Evolutionary conservation across 2,329 filamentous ascomycete species (phyloP).

Genomic region (Xylaria sp.): DNA sequence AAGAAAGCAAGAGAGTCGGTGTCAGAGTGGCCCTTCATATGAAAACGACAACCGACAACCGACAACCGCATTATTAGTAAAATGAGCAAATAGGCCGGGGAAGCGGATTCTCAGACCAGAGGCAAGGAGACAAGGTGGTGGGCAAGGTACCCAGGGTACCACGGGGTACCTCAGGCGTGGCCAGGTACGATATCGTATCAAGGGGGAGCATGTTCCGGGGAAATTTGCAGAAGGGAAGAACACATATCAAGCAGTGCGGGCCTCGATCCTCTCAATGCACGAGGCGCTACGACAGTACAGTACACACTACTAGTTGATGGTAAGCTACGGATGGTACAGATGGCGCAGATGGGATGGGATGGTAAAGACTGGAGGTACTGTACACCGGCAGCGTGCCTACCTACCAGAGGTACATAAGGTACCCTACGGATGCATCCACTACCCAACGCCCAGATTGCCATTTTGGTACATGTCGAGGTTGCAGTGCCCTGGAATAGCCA

Average conservation of each 20-base stretch:
- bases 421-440: slow-evolving; percentile 45
- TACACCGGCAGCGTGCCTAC: not conserved
- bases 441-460: slow-evolving; percentile 40
- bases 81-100: slow-evolving; percentile 48
- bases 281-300: slow-evolving; percentile 32
- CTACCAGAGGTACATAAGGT: too few relatives aligned
- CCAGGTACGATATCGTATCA: slow-evolving; percentile 37
- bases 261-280: slow-evolving; percentile 44
- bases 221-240: slow-evolving; percentile 45
- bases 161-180: slow-evolving; percentile 41
- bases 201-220: slow-evolving; percentile 50
- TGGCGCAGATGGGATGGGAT: too few relatives aligned
- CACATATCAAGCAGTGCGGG: slow-evolving; percentile 45
- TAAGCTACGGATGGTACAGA: too few relatives aligned
- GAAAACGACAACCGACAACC: slow-evolving; percentile 36
- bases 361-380: not conserved
- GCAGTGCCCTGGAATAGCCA: slow-evolving; percentile 35
- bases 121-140: slow-evolving; percentile 13
- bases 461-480: slow-evolving; percentile 39
- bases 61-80: slow-evolving; percentile 44
- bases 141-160: slow-evolving; percentile 30
- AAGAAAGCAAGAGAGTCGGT: slow-evolving; percentile 15
- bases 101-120: slow-evolving; percentile 46
- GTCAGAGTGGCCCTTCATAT: slow-evolving; percentile 38
- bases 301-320: not conserved